Evolutionary conservation across 1,284 basidiomycete species (phyloP).

Genomic region (Fomitopsis palustris): DNA sequence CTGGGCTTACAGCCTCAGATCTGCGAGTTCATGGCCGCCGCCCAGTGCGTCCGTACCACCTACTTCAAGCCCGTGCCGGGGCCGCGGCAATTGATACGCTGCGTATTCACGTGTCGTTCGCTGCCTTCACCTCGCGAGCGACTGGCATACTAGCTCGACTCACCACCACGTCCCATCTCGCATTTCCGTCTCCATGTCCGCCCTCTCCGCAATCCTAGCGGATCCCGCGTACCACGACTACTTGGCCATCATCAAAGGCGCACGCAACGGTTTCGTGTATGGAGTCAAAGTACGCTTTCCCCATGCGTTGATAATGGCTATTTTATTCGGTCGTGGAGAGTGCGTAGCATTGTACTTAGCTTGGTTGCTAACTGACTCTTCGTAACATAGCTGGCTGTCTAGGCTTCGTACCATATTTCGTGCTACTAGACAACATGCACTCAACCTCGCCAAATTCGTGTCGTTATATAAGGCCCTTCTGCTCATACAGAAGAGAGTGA

Average conservation of each 20-base stretch:
- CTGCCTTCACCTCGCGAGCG: not conserved
- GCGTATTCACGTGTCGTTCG: not conserved
- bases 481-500: conserved; percentile 76
- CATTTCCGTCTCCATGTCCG: conserved; percentile 14
- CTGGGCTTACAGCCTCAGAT: too few species aligned
- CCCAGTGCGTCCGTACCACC: too few species aligned
- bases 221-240: conserved; percentile 87
- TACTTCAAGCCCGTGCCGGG: too few species aligned
- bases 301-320: conserved; percentile 99
- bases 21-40: too few species aligned
- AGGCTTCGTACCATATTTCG: conserved; percentile 71
- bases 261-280: conserved; percentile 91
- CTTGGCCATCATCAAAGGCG: conserved; percentile 91
- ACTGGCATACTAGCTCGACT: not conserved
- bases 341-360: conserved; percentile 38
- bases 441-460: conserved; percentile 92
- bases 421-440: conserved; percentile 87
- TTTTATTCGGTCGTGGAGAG: conserved; percentile 90
- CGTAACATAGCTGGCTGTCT: conserved; percentile 57
- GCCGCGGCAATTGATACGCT: too few species aligned
- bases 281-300: conserved; percentile 94
- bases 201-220: conserved; percentile 38
- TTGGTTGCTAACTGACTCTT: conserved; percentile 8
- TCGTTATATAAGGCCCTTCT: conserved; percentile 89
- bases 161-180: not conserved